Percentiles rank a stretch among this genome's conserved stretches.
Evolutionary conservation across 768 basidiomycete genomes (phyloP).

Genomic region (Hericium coralloides): DNA sequence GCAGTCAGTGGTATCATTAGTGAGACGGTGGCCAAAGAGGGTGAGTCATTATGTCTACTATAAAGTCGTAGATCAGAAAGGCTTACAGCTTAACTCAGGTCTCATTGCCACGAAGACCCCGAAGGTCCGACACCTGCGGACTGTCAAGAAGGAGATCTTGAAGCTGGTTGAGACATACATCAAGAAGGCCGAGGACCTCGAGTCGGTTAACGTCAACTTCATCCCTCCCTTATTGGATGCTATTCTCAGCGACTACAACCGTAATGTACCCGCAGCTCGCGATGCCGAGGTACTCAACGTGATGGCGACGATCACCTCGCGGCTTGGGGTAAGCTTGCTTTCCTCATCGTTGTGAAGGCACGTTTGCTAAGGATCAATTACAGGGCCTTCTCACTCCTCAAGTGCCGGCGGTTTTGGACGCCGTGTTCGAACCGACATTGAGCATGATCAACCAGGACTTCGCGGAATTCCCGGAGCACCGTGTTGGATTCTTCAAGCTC

Average conservation of each 20-base stretch:
- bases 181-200: conserved; percentile 93
- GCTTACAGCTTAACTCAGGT: conserved; percentile 34
- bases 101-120: conserved; percentile 93
- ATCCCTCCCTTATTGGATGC: conserved; percentile 95
- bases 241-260: conserved; percentile 94
- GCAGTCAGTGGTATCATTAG: conserved; percentile 96
- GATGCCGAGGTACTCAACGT: conserved; percentile 97
- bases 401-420: conserved; percentile 91
- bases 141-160: conserved; percentile 97
- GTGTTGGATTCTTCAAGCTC: conserved; percentile 94
- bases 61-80: background rate
- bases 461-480: conserved; percentile 96
- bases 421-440: conserved; percentile 94
- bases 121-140: conserved; percentile 87
- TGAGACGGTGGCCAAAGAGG: conserved; percentile 80
- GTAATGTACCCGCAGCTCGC: conserved; percentile 86
- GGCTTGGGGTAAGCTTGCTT: conserved; percentile 66
- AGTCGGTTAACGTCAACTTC: conserved; percentile 83
- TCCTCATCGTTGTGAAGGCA: background rate
- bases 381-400: conserved; percentile 85
- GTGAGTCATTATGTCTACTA: conserved; percentile 29
- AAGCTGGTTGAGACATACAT: conserved; percentile 98
- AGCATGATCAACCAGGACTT: conserved; percentile 99
- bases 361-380: conserved; percentile 8
- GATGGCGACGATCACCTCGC: conserved; percentile 87